Evolutionary conservation across 441 rosid genomes (phyloP), one percentile per base, ranked within the genome.

Genomic region (Mallotus japonicus): DNA sequence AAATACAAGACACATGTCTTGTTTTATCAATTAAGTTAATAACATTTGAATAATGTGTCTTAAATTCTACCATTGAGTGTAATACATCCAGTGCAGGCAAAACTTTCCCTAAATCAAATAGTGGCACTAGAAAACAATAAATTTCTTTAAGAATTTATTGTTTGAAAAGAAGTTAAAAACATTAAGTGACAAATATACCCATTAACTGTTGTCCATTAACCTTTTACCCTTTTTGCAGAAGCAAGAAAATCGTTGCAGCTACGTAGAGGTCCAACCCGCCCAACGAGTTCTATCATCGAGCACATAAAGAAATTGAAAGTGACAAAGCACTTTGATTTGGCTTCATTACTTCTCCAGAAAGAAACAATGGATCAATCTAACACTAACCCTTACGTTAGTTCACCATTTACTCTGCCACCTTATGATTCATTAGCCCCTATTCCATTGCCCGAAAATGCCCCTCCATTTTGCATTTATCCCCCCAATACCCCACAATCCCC

Each of bases 321-420:
- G 57, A 12, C 78, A 34, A 83, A 72, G 65, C 87, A 78, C 69
- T 76, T 88, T 44, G 69, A 80, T 75, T 74, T 77, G 66, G 81
- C 76, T 71, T 66, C 79, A n/a, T 71, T 77, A 56, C 66, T 80
- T 67, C 69, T 80, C 44, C 76, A 77, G 37, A 77, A 42, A 68
- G 76, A 80, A 73, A 80, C 78, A 0, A 70, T 74, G 80, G 87
- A 77, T 42, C 71, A 85, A 65, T 75, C 85, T 15, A 87, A 84
- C 42, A 71, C 81, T 40, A 73, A 79, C 76, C 88, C 92, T 10
- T 82, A 85, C 13, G 88, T 91, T 44, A 83, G 83, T 73, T 86
- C 97, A 42, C 90, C 92, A 37, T 82, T 86, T 72, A 72, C 87
- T 71, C 70, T 89, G 74, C 87, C 95, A 40, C 93, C 95, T 6